Evolutionary conservation across 768 basidiomycete species (phyloP).

Genomic region (Gyrodon lividus): DNA sequence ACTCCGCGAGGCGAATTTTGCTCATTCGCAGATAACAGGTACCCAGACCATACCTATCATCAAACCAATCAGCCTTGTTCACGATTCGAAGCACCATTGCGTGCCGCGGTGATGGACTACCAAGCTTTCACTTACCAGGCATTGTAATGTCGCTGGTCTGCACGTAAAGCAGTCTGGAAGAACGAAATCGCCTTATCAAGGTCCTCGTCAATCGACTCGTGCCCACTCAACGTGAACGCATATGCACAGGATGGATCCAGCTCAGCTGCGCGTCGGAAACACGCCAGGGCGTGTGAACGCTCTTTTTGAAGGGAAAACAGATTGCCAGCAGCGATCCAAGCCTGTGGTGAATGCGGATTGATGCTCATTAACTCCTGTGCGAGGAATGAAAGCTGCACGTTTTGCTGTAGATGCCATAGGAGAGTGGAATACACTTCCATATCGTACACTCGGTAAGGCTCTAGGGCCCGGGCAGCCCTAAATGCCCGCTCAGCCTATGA

Average conservation of each 20-base stretch:
- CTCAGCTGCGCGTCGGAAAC: constrained; percentile 89
- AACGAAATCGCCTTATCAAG: constrained; percentile 87
- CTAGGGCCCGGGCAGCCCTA: constrained; percentile 71
- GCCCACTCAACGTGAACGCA: constrained; percentile 94
- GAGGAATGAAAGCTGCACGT: constrained; percentile 83
- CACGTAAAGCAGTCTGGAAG: constrained; percentile 89
- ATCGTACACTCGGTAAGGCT: constrained; percentile 88
- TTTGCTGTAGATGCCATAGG: constrained; percentile 89
- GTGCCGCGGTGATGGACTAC: neutral
- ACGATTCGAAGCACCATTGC: neutral
- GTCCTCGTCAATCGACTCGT: constrained; percentile 96
- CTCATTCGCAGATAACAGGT: constrained; percentile 94
- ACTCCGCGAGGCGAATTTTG: constrained; percentile 91
- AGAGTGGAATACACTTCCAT: constrained; percentile 98
- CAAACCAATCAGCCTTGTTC: constrained; percentile 25
- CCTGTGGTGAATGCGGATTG: constrained; percentile 76
- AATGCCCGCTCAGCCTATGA: constrained; percentile 87
- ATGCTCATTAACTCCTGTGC: constrained; percentile 90
- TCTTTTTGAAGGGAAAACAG: constrained; percentile 95
- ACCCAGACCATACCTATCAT: constrained; percentile 93
- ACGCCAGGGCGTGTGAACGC: constrained; percentile 87
- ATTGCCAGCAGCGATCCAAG: constrained; percentile 98
- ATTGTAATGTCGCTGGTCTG: constrained; percentile 93
- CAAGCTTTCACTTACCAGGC: constrained; percentile 73
- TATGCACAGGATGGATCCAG: constrained; percentile 91